Percentiles rank a stretch among this genome's conserved stretches.
phyloP scores from a whole-genome alignment of 192 early-diverging fungal genomes.

The Allomyces arbusculus region DNA sequence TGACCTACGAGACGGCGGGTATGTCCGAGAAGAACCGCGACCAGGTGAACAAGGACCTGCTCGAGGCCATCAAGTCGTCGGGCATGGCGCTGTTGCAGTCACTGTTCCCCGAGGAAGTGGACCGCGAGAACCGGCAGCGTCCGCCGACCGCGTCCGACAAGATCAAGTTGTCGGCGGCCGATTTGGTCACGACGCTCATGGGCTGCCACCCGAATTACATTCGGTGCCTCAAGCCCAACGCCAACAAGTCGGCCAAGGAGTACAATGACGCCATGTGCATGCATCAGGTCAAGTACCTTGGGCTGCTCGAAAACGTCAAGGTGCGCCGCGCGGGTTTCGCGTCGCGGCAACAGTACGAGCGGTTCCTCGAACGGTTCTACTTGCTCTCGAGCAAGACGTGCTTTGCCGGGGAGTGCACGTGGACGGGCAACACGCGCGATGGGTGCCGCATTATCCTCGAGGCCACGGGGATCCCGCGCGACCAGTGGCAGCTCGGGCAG shows the following conservation, averaged over 20 bases:
- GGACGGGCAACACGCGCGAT: slow-evolving; percentile 51
- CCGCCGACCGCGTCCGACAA: slow-evolving; percentile 93
- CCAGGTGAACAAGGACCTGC: slow-evolving; percentile 76
- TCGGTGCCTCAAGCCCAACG: slow-evolving; percentile 93
- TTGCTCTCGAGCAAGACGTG: slow-evolving; percentile 50
- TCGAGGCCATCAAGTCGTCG: slow-evolving; percentile 64
- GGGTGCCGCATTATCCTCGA: slow-evolving; percentile 65
- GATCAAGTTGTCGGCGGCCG: slow-evolving; percentile 69
- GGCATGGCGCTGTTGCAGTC: slow-evolving; percentile 49
- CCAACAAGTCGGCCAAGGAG: slow-evolving; percentile 74
- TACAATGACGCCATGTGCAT: slow-evolving; percentile 81
- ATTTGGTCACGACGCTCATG: slow-evolving; percentile 86
- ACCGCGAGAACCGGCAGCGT: slow-evolving; percentile 76
- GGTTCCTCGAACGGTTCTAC: slow-evolving; percentile 61
- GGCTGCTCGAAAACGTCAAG: slow-evolving; percentile 91
- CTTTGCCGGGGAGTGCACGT: slow-evolving; percentile 62
- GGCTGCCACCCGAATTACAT: slow-evolving; percentile 88
- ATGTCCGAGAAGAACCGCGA: slow-evolving; percentile 99
- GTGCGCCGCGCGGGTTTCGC: slow-evolving; percentile 95
- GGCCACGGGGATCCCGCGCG: slow-evolving; percentile 56
- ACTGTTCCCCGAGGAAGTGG: slow-evolving; percentile 82
- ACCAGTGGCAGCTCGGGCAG: slow-evolving; percentile 90
- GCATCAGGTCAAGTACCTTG: slow-evolving; percentile 93
- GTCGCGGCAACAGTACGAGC: slow-evolving; percentile 84
- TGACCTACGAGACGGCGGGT: slow-evolving; percentile 71